These are phyloP conservation scores for Rhexocercosporidium sp. DNA, from an alignment of 2,329 filamentous ascomycete genomes.

Conservation along the genomic window DNA sequence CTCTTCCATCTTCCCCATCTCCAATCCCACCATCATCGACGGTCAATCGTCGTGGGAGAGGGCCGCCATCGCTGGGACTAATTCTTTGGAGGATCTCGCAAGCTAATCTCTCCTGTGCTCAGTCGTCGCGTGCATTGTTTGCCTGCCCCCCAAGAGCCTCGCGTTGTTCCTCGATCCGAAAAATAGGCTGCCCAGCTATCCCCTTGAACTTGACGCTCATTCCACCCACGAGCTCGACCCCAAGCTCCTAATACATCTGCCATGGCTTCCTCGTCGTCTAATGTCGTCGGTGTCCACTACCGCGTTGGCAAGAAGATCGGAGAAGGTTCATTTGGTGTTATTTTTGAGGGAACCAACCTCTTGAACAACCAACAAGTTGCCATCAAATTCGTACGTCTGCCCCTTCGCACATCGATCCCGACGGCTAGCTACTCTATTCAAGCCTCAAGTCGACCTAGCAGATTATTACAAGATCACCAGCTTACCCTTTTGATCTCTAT, in stretches of 20 bases:
- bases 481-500: conserved; percentile 12
- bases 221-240: conserved; percentile 27
- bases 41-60: conserved; percentile 27
- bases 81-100: conserved; percentile 7
- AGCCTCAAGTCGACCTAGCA: background rate
- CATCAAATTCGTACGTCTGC: conserved; percentile 90
- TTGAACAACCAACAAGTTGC: conserved; percentile 99
- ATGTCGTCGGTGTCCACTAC: conserved; percentile 98
- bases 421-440: background rate
- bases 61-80: conserved; percentile 9
- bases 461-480: background rate
- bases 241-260: conserved; percentile 28
- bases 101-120: conserved; percentile 25
- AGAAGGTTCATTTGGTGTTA: conserved; percentile 90
- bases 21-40: conserved; percentile 24
- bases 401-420: conserved; percentile 2
- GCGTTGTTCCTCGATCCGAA: conserved; percentile 18
- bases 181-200: conserved; percentile 19
- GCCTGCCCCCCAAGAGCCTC: conserved; percentile 23
- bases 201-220: conserved; percentile 29
- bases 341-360: conserved; percentile 97
- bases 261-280: conserved; percentile 60
- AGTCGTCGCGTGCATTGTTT: conserved; percentile 35
- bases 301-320: conserved; percentile 99
- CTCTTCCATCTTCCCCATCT: conserved; percentile 9